These are phyloP conservation scores for Bodo saltans DNA, from an alignment of 78 protist species.

Conservation along the genomic window DNA sequence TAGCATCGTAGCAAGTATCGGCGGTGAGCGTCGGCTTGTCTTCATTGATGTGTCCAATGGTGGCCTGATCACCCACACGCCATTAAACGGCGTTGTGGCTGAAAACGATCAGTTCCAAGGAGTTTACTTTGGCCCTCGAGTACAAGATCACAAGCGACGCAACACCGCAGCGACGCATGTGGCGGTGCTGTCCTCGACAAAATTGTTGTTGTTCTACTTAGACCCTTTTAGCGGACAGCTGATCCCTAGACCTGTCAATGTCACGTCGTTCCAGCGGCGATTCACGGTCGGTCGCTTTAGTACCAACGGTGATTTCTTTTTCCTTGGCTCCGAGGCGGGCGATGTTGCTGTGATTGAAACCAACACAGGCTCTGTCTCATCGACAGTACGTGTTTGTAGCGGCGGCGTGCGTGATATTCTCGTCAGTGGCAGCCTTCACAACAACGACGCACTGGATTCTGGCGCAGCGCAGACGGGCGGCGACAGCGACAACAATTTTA, in stretches of 20 bases:
- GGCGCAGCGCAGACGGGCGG: neutral
- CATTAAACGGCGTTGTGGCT: neutral
- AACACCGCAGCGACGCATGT: constrained; percentile 4
- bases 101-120: neutral
- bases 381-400: neutral
- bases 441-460: neutral
- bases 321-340: constrained; percentile 28
- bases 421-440: neutral
- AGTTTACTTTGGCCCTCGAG: neutral
- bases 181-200: neutral
- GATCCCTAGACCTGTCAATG: too few relatives aligned
- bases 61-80: neutral
- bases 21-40: neutral
- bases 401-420: neutral
- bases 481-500: neutral
- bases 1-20: constrained; percentile 1
- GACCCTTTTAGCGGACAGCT: constrained; percentile 3
- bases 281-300: neutral
- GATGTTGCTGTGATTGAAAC: constrained; percentile 10
- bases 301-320: constrained; percentile 6
- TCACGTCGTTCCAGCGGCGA: neutral
- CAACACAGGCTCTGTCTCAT: neutral
- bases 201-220: neutral
- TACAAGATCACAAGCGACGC: constrained; percentile 13
- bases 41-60: constrained; percentile 3